Evolutionary conservation across 2,329 filamentous ascomycete species (phyloP), one percentile per base, ranked within the genome.

Genomic region (Verticillium nubilum): DNA sequence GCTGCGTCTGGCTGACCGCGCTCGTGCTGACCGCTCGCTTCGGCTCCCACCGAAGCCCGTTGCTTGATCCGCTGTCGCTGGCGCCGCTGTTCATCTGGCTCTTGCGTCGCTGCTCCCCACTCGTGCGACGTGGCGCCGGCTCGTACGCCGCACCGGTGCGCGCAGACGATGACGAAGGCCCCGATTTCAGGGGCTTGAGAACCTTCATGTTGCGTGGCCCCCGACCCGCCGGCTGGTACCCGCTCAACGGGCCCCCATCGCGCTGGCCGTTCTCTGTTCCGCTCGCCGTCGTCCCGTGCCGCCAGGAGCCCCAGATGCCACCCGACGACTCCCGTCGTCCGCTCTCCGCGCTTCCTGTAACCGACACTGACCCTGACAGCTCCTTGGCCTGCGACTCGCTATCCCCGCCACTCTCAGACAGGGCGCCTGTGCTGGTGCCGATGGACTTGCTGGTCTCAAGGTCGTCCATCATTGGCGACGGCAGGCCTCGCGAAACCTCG

Each of bases 161-260:
- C 1, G 76, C 74, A 12, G 81, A 80, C 1, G 76, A 76, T 0
- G 87, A 80, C 31, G 56, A 64, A 28, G 61, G 57, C 25, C 76
- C 75, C 5, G 87, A 80, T 71, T 92, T 95, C 59, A 82, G 83
- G 1, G 94, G 87, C 68, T 92, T 92, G 57, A 98, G 79, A 1
- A 97, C 89, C 77, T 97, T 98, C 89, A 98, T 98, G 56, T 86
- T 87, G 56, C 89, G 85, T 17, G 81, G 76, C 19, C 78, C 74
- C 54, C 86, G 79, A 69, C 86, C 75, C 64, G 87, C 79, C 66
- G 87, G 88, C 69, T 91, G 88, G 69, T 92, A 91, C 27, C 87
- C 86, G 66, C 86, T 87, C 64, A 84, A 72, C 58, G 80, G 80
- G 2, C 75, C 74, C 64, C 74, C 78, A 62, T 85, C 84, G 59